These are phyloP conservation scores for Erysiphe pulchra DNA, from an alignment of 2,329 filamentous ascomycete species.

Conservation along the genomic window DNA sequence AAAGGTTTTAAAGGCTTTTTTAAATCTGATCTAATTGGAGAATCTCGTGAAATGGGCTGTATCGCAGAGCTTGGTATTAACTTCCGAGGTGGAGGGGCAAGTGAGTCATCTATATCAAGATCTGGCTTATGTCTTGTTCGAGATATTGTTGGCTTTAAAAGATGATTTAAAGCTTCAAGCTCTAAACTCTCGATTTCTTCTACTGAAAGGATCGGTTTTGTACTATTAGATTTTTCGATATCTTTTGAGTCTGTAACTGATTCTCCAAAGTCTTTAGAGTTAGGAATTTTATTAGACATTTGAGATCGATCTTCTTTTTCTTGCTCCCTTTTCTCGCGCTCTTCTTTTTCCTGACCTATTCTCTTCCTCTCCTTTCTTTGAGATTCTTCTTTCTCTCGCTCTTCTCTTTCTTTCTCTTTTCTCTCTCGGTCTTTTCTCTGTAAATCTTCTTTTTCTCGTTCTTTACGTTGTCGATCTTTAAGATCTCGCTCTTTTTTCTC, in stretches of 20 bases:
- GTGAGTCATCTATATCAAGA: constrained; percentile 12
- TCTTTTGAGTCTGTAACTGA: background rate
- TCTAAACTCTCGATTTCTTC: constrained; percentile 13
- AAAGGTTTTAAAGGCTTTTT: constrained; percentile 8
- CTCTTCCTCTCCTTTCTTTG: constrained; percentile 7
- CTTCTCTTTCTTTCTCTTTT: constrained; percentile 5
- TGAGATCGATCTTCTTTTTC: background rate
- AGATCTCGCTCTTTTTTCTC: constrained; percentile 6
- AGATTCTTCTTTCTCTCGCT: constrained; percentile 8
- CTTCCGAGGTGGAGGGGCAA: constrained; percentile 14
- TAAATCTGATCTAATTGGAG: constrained; percentile 8
- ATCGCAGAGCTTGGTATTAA: constrained; percentile 13
- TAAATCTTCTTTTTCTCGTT: constrained; percentile 5
- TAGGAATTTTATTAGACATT: background rate
- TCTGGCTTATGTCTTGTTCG: constrained; percentile 13
- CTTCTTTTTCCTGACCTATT: constrained; percentile 4
- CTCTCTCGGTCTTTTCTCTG: constrained; percentile 5
- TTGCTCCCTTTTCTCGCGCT: background rate
- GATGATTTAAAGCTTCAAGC: constrained; percentile 13
- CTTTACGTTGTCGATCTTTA: constrained; percentile 6
- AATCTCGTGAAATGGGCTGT: constrained; percentile 11
- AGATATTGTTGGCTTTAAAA: constrained; percentile 12
- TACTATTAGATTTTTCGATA: constrained; percentile 1
- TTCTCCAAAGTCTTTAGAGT: background rate
- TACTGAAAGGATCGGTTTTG: constrained; percentile 9